Base-by-base conservation (phyloP, 2,329 filamentous ascomycete species). In the Talaromyces verruculosus region DNA sequence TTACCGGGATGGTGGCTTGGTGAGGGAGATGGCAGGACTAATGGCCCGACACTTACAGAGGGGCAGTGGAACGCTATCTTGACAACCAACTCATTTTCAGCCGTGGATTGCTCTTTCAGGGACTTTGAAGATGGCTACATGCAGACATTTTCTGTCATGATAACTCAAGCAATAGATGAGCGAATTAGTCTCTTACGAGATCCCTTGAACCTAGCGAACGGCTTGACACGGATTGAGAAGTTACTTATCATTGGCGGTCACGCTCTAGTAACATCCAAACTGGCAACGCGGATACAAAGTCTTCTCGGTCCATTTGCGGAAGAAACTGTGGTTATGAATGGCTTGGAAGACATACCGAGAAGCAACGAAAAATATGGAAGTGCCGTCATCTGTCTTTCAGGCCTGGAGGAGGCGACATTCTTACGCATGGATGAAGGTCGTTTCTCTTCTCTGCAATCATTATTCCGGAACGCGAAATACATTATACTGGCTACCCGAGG, bases 1-100 rank as follows among this genome's bases (percentile, higher is more conserved):
- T 11, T 64, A 13, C 25, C 51, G 10, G 62, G 62, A 11, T 64
- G 62, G 62, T 81, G 78, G 79, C 65, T 72, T 3, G 74, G 75
- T 39, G 1, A 30, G n/a, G 57, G 61, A n/a, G 61, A 64, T 1
- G 43, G 57, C 22, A 41, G 65, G 5, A 57, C 8, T 10, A 11
- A 30, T 3, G 35, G 55, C 3, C 65, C 65, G 8, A 53, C 17
- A 19, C 43, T 64, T 11, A 64, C 55, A n/a, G 53, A 35, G 19
- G 41, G 28, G 17, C 37, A 59, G 6, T 67, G 39, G 43, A 43
- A 35, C 1, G 81, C 22, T 2, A 13, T 65, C 1, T 30, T 67
- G 22, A 25, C 19, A 11, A 25, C 19, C 2, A 60, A 59, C 13
- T 30, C 17, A 5, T 67, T 65, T 35, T 65, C 63, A 17, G 66